phyloP scores from a whole-genome alignment of 768 basidiomycete genomes.

The Hygrocybe punicea region DNA sequence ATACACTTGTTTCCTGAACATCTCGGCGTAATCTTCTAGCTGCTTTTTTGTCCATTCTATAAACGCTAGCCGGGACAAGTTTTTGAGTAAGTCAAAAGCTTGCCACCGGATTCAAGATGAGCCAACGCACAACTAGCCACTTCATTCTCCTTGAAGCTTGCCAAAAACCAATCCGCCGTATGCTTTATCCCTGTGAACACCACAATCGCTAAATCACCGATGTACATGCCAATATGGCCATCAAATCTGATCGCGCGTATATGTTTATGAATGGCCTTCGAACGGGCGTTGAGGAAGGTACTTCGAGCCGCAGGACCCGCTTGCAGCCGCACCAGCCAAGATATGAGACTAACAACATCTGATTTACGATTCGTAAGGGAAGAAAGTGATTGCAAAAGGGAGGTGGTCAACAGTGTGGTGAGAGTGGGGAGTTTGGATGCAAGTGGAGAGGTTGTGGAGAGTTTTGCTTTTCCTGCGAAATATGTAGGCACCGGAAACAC shows the following conservation, averaged over 20 bases:
- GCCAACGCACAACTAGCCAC: conserved; percentile 77
- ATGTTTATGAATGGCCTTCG: conserved; percentile 67
- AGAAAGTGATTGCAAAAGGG: conserved; percentile 71
- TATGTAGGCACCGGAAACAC: background rate
- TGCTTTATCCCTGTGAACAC: conserved; percentile 95
- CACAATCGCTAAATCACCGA: conserved; percentile 83
- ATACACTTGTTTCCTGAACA: conserved; percentile 90
- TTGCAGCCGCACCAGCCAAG: conserved; percentile 71
- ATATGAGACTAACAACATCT: conserved; percentile 64
- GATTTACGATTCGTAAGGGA: conserved; percentile 76
- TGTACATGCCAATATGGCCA: conserved; percentile 80
- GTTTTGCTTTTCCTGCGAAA: conserved; percentile 55
- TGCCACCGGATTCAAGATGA: background rate
- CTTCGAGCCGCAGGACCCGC: conserved; percentile 76
- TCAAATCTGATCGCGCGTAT: conserved; percentile 89
- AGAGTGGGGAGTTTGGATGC: conserved; percentile 61
- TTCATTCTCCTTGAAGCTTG: conserved; percentile 93
- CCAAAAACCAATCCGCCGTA: conserved; percentile 96
- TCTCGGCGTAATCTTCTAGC: conserved; percentile 76
- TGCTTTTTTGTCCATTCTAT: conserved; percentile 91
- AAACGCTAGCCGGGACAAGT: conserved; percentile 56
- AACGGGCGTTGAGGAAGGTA: conserved; percentile 78
- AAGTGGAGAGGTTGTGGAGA: conserved; percentile 51
- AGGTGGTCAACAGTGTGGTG: conserved; percentile 61
- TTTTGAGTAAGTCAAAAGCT: conserved; percentile 5